Conservation (phyloP, 306 rosid genomes). For the Pterocarpus macrocarpus region DNA sequence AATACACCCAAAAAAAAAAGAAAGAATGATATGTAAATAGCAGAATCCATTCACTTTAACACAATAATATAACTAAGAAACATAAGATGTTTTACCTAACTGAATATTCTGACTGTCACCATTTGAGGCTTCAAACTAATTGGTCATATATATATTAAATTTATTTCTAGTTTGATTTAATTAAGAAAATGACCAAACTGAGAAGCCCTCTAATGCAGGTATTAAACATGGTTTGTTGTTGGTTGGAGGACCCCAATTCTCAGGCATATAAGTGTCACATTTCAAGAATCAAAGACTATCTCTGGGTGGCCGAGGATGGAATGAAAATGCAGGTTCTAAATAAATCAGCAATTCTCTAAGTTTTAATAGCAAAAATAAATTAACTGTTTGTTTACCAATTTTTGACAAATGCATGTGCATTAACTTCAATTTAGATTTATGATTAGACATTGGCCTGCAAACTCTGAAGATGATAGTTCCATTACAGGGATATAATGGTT, state of each 20-base stretch:
- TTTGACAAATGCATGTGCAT: slow-evolving; percentile 1
- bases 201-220: slow-evolving; percentile 47
- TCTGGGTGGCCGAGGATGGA: slow-evolving; percentile 92
- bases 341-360: background rate
- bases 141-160: background rate
- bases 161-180: slow-evolving; percentile 5
- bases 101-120: background rate
- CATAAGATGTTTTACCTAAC: background rate
- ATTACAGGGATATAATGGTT: slow-evolving; percentile 76
- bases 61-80: too few species aligned
- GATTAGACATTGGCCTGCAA: background rate
- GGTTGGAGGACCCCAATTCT: slow-evolving; percentile 78
- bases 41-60: too few species aligned
- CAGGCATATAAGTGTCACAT: slow-evolving; percentile 72
- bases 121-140: background rate
- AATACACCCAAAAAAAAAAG: too few species aligned
- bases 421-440: background rate
- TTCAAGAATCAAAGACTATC: slow-evolving; percentile 80
- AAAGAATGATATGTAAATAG: too few species aligned
- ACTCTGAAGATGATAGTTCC: background rate
- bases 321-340: slow-evolving; percentile 84
- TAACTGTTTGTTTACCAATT: background rate
- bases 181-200: background rate
- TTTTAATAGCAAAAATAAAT: background rate
- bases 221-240: slow-evolving; percentile 85